Conservation (phyloP, 2,329 filamentous ascomycete genomes). For the Apiospora saccharicola region DNA sequence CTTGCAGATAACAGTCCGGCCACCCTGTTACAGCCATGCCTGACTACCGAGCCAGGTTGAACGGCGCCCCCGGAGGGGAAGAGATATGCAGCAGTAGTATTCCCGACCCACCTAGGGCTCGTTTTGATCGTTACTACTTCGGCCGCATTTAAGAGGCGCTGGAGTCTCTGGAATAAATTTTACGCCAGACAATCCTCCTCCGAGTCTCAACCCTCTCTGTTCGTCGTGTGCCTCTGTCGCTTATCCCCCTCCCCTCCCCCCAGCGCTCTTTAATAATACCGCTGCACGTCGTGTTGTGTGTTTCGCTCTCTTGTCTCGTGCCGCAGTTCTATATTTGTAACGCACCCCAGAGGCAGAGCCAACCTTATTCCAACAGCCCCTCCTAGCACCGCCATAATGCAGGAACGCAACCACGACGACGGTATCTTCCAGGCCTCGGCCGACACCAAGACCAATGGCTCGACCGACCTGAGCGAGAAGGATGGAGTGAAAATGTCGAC, state of each 20-base stretch:
- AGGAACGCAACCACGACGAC: slow-evolving; percentile 17
- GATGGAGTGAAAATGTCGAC: slow-evolving; percentile 17
- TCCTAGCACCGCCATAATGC: slow-evolving; percentile 9
- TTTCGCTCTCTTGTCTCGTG: background rate
- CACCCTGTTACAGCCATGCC: slow-evolving; percentile 7
- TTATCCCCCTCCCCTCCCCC: background rate
- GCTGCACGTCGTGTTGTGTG: background rate
- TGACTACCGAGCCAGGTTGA: background rate
- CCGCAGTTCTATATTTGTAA: slow-evolving; percentile 1
- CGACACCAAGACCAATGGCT: slow-evolving; percentile 21
- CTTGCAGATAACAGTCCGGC: slow-evolving; percentile 6
- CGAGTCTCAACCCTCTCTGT: background rate
- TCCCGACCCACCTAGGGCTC: slow-evolving; percentile 25
- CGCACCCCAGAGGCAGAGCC: background rate
- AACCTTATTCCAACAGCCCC: background rate
- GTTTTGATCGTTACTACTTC: slow-evolving; percentile 15
- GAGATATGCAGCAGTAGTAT: slow-evolving; percentile 1
- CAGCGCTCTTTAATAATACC: slow-evolving; percentile 5
- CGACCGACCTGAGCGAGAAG: slow-evolving; percentile 23
- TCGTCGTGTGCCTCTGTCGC: slow-evolving; percentile 16
- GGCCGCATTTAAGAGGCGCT: slow-evolving; percentile 24
- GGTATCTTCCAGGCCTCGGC: slow-evolving; percentile 18
- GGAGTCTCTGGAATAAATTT: slow-evolving; percentile 24
- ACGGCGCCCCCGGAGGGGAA: slow-evolving; percentile 21
- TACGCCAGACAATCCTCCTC: slow-evolving; percentile 18